A percentile compares a stretch with the other conserved stretches of the same genome.
Evolutionary conservation across 2,329 filamentous ascomycete genomes (phyloP).

Genomic region (Penicillium sumatraense): DNA sequence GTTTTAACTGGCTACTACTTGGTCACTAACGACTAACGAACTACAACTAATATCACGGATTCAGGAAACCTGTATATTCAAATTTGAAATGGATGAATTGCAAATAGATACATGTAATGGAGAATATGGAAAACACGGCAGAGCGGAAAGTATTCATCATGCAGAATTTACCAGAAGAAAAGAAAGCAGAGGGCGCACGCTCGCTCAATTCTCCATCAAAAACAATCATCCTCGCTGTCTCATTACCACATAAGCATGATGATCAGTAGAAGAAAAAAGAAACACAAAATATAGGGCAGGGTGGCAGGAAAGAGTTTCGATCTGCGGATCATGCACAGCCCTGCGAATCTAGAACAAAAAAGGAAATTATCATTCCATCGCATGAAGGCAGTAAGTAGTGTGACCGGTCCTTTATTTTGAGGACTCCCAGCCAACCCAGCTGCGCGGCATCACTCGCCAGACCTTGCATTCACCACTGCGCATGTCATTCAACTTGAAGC

Average conservation of each 20-base stretch:
- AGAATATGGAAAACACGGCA: conserved; percentile 13
- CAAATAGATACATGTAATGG: conserved; percentile 24
- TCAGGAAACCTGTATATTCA: not conserved
- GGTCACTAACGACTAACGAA: too few relatives aligned
- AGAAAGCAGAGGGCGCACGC: conserved; percentile 25
- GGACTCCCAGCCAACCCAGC: conserved; percentile 86
- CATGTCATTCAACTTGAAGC: conserved; percentile 90
- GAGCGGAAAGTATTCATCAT: conserved; percentile 21
- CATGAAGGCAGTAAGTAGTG: not conserved
- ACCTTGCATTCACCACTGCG: conserved; percentile 94
- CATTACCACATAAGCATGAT: conserved; percentile 27
- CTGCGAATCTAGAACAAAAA: conserved; percentile 19
- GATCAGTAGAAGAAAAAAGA: conserved; percentile 7
- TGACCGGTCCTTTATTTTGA: conserved; percentile 19
- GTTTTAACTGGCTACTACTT: too few relatives aligned
- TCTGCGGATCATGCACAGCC: conserved; percentile 23
- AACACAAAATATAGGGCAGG: conserved; percentile 6
- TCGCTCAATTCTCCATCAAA: conserved; percentile 30
- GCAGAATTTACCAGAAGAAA: conserved; percentile 23
- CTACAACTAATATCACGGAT: not conserved
- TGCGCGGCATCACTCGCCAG: conserved; percentile 90
- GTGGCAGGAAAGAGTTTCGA: conserved; percentile 11
- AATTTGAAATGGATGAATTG: conserved; percentile 16
- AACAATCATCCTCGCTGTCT: conserved; percentile 19
- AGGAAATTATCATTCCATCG: conserved; percentile 11